These are phyloP conservation scores for Cordyceps farinosa DNA, from an alignment of 2,329 filamentous ascomycete species.

Conservation along the genomic window DNA sequence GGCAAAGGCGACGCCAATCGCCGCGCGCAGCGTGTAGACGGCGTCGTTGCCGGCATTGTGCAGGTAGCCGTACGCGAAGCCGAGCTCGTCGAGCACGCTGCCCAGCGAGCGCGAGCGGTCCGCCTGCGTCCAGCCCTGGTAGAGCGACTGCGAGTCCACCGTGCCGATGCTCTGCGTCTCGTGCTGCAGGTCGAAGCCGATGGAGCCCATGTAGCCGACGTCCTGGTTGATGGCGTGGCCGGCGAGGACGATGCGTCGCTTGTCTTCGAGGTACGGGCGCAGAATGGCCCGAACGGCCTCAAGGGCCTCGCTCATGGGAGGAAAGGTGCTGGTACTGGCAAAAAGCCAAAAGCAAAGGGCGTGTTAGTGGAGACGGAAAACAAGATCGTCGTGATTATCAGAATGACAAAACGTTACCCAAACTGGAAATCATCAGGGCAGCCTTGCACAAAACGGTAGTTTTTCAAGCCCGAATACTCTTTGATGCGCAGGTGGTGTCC, in stretches of 20 bases:
- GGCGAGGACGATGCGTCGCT: conserved; percentile 65
- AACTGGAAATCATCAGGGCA: conserved; percentile 75
- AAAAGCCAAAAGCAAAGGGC: neutral
- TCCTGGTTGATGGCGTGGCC: conserved; percentile 72
- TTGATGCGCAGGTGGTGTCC: conserved; percentile 72
- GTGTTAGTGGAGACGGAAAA: conserved; percentile 4
- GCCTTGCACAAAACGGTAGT: conserved; percentile 65
- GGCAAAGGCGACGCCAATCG: conserved; percentile 50
- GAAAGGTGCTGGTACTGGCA: conserved; percentile 41
- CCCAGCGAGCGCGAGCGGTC: conserved; percentile 54
- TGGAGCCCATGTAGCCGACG: conserved; percentile 59
- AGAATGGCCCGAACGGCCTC: conserved; percentile 37
- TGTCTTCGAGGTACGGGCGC: conserved; percentile 26
- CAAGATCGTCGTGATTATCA: too few relatives aligned
- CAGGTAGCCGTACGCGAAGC: conserved; percentile 60
- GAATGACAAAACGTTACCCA: conserved; percentile 46
- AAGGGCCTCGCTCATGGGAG: conserved; percentile 33
- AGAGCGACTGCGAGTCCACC: conserved; percentile 71
- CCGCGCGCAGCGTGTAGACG: conserved; percentile 69
- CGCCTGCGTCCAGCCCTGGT: conserved; percentile 57
- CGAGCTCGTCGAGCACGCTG: conserved; percentile 60
- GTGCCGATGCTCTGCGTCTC: conserved; percentile 55
- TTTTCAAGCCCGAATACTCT: conserved; percentile 64
- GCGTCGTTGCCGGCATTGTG: conserved; percentile 91
- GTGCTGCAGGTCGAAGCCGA: conserved; percentile 60